Conservation (phyloP, 345 rosid genomes). For the Lepidium sativum region DNA sequence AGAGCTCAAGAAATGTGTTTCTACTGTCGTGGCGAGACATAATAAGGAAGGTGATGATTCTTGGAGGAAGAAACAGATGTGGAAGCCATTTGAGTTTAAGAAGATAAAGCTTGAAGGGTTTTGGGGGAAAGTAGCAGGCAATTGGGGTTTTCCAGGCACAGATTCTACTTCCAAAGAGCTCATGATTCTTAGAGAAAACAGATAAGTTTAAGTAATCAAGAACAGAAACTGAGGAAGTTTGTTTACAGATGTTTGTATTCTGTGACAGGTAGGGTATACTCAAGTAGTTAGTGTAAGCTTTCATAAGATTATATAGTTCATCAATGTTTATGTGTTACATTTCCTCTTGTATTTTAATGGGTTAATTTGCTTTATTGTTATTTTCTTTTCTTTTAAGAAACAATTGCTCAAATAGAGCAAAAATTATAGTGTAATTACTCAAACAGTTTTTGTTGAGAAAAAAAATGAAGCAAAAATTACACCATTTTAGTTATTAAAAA, state of each 20-base stretch:
- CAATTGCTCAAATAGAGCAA: too few relatives aligned
- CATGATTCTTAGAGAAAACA: not conserved
- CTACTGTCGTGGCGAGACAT: not conserved
- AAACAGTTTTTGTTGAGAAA: too few relatives aligned
- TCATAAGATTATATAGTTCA: not conserved
- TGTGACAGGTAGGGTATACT: constrained; percentile 11
- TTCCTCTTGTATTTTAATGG: too few relatives aligned
- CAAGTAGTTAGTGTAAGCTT: constrained; percentile 7
- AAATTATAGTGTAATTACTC: too few relatives aligned
- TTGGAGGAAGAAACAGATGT: constrained; percentile 18
- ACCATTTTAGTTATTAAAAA: too few relatives aligned
- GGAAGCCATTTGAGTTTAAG: constrained; percentile 23
- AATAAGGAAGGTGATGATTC: constrained; percentile 9
- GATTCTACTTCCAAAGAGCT: constrained; percentile 15
- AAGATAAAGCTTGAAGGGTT: constrained; percentile 11
- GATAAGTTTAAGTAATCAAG: not conserved
- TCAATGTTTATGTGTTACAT: constrained; percentile 6
- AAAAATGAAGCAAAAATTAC: too few relatives aligned
- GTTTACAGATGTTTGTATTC: not conserved
- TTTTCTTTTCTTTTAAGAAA: too few relatives aligned
- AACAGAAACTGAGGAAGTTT: constrained; percentile 3
- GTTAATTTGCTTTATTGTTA: not conserved
- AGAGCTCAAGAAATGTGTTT: constrained; percentile 23
- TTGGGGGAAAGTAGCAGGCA: constrained; percentile 15
- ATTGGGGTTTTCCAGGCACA: constrained; percentile 8